A percentile compares a stretch with the other conserved stretches of the same genome.
phyloP scores from a whole-genome alignment of 352 stramenopile genomes.

The Plasmopara muralis region DNA sequence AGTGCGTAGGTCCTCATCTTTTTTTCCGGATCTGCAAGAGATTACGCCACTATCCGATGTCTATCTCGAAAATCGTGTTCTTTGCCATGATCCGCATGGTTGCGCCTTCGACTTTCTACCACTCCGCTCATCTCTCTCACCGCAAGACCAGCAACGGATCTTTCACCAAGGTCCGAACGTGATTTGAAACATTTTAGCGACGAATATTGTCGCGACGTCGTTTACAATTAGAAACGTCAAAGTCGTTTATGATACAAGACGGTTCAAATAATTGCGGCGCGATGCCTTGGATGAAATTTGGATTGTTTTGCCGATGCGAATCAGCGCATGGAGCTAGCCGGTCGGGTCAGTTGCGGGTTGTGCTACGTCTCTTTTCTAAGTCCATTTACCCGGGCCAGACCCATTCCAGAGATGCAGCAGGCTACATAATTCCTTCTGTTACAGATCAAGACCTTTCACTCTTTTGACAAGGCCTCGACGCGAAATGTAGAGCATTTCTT shows the following conservation, averaged over 20 bases:
- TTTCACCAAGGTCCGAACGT: constrained; percentile 69
- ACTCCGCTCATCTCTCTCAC: constrained; percentile 91
- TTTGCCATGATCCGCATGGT: constrained; percentile 29
- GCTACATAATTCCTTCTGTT: constrained; percentile 94
- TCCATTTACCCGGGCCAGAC: constrained; percentile 70
- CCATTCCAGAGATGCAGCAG: constrained; percentile 94
- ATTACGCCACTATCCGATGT: constrained; percentile 85
- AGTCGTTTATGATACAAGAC: constrained; percentile 94
- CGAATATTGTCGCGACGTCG: constrained; percentile 95
- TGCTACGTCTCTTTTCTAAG: constrained; percentile 87
- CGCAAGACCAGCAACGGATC: constrained; percentile 90
- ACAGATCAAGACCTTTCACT: constrained; percentile 89
- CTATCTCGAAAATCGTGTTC: constrained; percentile 43
- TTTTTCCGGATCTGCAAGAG: constrained; percentile 90
- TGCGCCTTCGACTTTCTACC: constrained; percentile 73
- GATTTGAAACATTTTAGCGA: constrained; percentile 93
- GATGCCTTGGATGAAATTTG: no score
- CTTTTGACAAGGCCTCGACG: constrained; percentile 24
- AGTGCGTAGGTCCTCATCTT: constrained; percentile 93
- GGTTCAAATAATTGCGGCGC: constrained; percentile 88
- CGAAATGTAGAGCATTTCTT: constrained; percentile 77
- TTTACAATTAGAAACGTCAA: constrained; percentile 93
- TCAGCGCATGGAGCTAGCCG: constrained; percentile 85
- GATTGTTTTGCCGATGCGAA: constrained; percentile 88
- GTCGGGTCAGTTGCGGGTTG: constrained; percentile 80